phyloP scores from a whole-genome alignment of 257 asterid genomes.

The Ballota nigra region DNA sequence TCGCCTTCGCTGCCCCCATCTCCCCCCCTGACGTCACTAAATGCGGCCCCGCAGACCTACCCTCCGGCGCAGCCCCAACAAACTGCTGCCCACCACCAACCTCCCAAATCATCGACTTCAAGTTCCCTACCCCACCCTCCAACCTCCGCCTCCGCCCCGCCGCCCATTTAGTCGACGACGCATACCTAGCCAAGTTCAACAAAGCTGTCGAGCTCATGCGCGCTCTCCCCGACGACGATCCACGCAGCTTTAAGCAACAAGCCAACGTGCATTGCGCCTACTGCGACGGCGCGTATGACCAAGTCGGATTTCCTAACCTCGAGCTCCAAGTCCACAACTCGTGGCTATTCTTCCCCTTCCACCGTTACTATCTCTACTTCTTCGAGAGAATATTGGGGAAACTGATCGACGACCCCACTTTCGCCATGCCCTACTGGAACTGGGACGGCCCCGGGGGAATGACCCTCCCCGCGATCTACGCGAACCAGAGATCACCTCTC shows the following conservation, averaged over 20 bases:
- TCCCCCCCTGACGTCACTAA: conserved; percentile 67
- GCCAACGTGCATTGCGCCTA: conserved; percentile 87
- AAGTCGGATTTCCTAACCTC: conserved; percentile 62
- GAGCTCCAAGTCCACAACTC: conserved; percentile 83
- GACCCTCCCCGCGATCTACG: conserved; percentile 51
- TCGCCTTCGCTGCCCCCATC: too few species aligned
- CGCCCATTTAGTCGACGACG: conserved; percentile 57
- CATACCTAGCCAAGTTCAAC: conserved; percentile 52
- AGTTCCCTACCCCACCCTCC: conserved; percentile 41
- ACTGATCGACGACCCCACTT: conserved; percentile 63
- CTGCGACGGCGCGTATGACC: conserved; percentile 83
- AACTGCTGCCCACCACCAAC: conserved; percentile 76
- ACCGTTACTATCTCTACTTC: conserved; percentile 66
- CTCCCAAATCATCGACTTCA: conserved; percentile 40
- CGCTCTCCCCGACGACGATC: conserved; percentile 76
- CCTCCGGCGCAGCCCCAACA: conserved; percentile 49
- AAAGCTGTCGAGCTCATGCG: conserved; percentile 62
- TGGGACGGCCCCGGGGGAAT: conserved; percentile 74
- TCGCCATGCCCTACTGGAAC: conserved; percentile 80
- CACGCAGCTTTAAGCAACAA: conserved; percentile 74
- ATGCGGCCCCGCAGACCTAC: conserved; percentile 78
- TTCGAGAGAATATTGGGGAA: conserved; percentile 66
- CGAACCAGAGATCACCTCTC: conserved; percentile 45
- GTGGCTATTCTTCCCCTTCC: conserved; percentile 78
- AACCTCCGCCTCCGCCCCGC: conserved; percentile 63